These are phyloP conservation scores for Pseudonitzschia multistriata DNA, from an alignment of 108 stramenopile species.

Conservation along the genomic window DNA sequence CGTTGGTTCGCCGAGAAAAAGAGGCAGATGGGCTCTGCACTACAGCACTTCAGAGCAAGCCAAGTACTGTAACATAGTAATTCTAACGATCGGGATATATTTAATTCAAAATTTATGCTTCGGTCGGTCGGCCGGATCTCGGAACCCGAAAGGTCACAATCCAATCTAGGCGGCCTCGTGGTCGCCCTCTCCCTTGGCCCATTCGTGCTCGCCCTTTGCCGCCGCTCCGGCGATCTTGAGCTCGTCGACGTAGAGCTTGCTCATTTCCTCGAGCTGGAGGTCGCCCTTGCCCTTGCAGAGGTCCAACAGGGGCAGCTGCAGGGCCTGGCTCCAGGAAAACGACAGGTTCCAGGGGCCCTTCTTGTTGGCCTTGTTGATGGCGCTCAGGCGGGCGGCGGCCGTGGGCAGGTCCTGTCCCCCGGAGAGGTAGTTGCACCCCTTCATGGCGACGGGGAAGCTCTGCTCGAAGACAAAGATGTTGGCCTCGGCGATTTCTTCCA, in stretches of 20 bases:
- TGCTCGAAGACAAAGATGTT: slow-evolving; percentile 82
- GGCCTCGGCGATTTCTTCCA: slow-evolving; percentile 77
- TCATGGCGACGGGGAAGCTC: slow-evolving; percentile 84
- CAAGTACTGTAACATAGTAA: too few species aligned
- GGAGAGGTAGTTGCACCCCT: slow-evolving; percentile 82
- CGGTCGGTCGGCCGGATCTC: too few species aligned
- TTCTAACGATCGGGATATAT: too few species aligned
- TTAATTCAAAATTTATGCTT: too few species aligned
- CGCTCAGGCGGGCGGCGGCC: slow-evolving; percentile 77
- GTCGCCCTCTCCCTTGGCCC: slow-evolving; percentile 37
- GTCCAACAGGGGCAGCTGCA: slow-evolving; percentile 82
- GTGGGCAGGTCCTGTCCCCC: slow-evolving; percentile 88
- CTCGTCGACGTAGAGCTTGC: slow-evolving; percentile 58
- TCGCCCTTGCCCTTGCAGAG: slow-evolving; percentile 73
- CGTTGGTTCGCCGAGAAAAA: too few species aligned
- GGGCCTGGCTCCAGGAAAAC: slow-evolving; percentile 87
- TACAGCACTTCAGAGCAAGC: too few species aligned
- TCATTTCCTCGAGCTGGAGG: slow-evolving; percentile 50
- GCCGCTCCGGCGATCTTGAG: slow-evolving; percentile 51
- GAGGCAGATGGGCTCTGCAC: too few species aligned
- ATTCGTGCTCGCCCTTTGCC: slow-evolving; percentile 45
- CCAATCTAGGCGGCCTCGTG: too few species aligned
- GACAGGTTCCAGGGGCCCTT: slow-evolving; percentile 59
- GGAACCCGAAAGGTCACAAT: too few species aligned
- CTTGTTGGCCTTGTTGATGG: slow-evolving; percentile 70